Conservation (phyloP, 768 basidiomycete species). For the Suillus americanus region DNA sequence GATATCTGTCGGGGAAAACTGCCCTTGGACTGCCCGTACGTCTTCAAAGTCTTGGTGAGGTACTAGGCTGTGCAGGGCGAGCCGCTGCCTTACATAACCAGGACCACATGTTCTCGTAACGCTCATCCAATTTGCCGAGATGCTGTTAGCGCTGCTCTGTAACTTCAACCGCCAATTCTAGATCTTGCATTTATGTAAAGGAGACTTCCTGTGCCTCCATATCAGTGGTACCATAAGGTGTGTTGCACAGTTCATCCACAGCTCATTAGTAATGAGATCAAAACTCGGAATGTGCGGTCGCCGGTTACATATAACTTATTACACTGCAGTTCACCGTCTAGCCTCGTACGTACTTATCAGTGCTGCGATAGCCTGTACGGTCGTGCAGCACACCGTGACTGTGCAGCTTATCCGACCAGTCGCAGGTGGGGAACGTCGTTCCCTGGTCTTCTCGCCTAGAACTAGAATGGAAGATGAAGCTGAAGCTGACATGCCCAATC, state of each 20-base stretch:
- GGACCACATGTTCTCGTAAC: background rate
- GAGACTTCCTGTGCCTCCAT: background rate
- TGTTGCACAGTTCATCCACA: background rate
- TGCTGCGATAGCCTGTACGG: background rate
- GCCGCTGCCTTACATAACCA: background rate
- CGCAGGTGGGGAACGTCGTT: background rate
- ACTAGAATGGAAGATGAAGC: too few species aligned
- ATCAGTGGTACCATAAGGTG: background rate
- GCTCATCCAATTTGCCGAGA: too few species aligned
- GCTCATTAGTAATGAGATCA: background rate
- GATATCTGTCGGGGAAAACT: background rate
- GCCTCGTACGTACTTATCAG: background rate
- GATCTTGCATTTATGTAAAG: background rate
- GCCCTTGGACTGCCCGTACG: too few species aligned
- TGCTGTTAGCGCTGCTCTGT: background rate
- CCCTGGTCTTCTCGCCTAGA: background rate
- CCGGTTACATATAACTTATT: background rate
- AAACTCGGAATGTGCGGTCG: background rate
- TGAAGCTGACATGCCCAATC: background rate
- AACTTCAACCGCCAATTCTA: background rate
- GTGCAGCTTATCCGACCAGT: background rate
- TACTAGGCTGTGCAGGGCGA: too few species aligned
- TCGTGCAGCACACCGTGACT: background rate
- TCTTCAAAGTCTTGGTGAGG: background rate
- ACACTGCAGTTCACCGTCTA: background rate